Base-by-base conservation (phyloP, 2,329 filamentous ascomycete species). In the Aphanoascus verrucosus region DNA sequence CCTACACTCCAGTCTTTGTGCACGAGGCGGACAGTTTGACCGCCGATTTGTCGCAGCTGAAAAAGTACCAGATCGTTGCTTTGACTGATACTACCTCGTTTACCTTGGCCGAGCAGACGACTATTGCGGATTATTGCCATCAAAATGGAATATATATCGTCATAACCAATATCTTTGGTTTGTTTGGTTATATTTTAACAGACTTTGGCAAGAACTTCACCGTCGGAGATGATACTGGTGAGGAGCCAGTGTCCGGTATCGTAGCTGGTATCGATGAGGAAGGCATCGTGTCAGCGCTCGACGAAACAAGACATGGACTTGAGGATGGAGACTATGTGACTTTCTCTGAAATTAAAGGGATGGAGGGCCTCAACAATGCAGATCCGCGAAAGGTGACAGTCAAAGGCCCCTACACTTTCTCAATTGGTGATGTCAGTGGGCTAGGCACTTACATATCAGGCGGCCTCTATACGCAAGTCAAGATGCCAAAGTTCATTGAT, bases 301-400 rank as follows among this genome's bases (percentile, higher is more conserved):
- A 98, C 61, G 93, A 98, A 74, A 93, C 89, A 8, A 81, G 93
- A 53, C 93, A 98, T 68, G 93, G 93, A 4, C 77, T 98, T 38
- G 89, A 96, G 69, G 93, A 98, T 75, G 93, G 91, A 19, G 93
- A 98, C 68, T 95, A 84, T 67, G 89, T 98, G 53, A 95, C 88
- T 7, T 98, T 98, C 69, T 84, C 87, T 1, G 93, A 98, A 68
- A 69, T 98, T 19, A 83, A 93, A 73, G 93, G 93, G 19, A 88
- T 98, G 86, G 90, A 95, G 57, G 82, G 72, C 5, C 71, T 98
- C 58, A 98, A 98, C 68, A 80, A 80, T 62, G 79, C 81, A 43
- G 86, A 88, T 58, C 91, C 93, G 48, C 83, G 87, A 61, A 95
- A 96, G 74, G 81, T 98, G 57, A 88, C 85, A 3, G 89, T 96